Evolutionary conservation across 225 moss, liverwort and hornwort species (phyloP).

Genomic region (Anthoceros angustus): DNA sequence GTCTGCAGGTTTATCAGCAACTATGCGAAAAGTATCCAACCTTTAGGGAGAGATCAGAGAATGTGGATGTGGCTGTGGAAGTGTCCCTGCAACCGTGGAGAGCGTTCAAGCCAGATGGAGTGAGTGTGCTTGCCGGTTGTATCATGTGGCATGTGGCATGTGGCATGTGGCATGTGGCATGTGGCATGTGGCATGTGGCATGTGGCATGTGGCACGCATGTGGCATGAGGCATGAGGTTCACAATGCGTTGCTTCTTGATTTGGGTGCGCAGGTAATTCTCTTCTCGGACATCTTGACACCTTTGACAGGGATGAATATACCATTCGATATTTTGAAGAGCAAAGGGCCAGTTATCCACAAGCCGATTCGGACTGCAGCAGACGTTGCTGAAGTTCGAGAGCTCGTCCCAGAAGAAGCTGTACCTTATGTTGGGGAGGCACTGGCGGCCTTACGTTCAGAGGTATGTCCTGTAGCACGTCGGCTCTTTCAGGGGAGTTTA

Average conservation of each 20-base stretch:
- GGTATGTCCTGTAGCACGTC: slow-evolving; percentile 10
- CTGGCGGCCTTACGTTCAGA: slow-evolving; percentile 39
- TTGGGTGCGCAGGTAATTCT: slow-evolving; percentile 21
- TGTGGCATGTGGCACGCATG: too few relatives aligned
- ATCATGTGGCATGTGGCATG: too few relatives aligned
- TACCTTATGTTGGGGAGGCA: slow-evolving; percentile 42
- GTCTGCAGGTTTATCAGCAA: slow-evolving; percentile 1
- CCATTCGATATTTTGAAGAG: slow-evolving; percentile 43
- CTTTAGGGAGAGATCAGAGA: slow-evolving; percentile 46
- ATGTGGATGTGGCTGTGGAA: slow-evolving; percentile 41
- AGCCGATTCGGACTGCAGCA: slow-evolving; percentile 23
- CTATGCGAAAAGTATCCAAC: slow-evolving; percentile 31
- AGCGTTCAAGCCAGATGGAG: slow-evolving; percentile 41
- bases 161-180: too few relatives aligned
- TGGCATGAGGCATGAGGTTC: neutral
- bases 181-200: too few relatives aligned
- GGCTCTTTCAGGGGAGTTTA: neutral
- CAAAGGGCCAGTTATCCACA: slow-evolving; percentile 37
- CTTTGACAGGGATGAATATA: slow-evolving; percentile 47
- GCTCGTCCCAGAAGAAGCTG: slow-evolving; percentile 27
- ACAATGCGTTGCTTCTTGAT: neutral
- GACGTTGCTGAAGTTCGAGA: slow-evolving; percentile 30
- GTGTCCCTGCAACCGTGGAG: slow-evolving; percentile 56
- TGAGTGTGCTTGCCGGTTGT: neutral
- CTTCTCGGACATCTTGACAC: slow-evolving; percentile 52